Base-by-base conservation (phyloP, 2,329 filamentous ascomycete genomes). In the Malbranchea zuffiana region DNA sequence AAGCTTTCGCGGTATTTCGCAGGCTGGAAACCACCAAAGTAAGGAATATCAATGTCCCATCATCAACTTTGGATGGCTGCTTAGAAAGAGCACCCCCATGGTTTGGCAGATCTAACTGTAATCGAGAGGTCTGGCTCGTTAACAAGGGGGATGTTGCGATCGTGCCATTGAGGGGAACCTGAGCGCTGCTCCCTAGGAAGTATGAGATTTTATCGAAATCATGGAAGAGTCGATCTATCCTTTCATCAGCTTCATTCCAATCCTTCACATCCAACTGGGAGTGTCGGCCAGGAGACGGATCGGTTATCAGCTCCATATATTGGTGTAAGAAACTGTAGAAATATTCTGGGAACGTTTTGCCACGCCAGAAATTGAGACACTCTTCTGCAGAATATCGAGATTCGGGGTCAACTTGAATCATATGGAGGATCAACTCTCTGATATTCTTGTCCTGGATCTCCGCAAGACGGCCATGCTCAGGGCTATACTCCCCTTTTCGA, bases 121-220 rank as follows among this genome's bases (percentile, higher is more conserved):
- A 70, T 0, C 88, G 87, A 40, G 94, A 49, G 16, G 49, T 44
- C 31, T 50, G 50, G 3, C 55, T 53, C 1, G 57, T 56, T 15
- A 57, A 47, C 30, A 55, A 53, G 11, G 56, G 53, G 35, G 52
- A 55, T 3, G 50, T 47, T 34, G 44, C 38, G 25, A 53, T 53
- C 11, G 55, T 57, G 31, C 49, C 50, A 39, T 54, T 45, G 24
- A 50, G 51, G 42, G 37, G 47, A 20, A 59, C 51, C 26, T 68
- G 68, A 28, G 77, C 67, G 18, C 75, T 72, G 43, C 85, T 85
- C 10, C 84, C 87, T 1, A 98, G 70, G 40, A 94, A 92, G 54
- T 92, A 93, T 0, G 88, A 86, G 35, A 98, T 94, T 58, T 96
- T 98, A 57, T 98, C 90, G 61, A 95, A 96, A 53, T 98, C 90